Base-by-base conservation (phyloP, 2,329 filamentous ascomycete species). In the Scopulariopsis brevicaulis region DNA sequence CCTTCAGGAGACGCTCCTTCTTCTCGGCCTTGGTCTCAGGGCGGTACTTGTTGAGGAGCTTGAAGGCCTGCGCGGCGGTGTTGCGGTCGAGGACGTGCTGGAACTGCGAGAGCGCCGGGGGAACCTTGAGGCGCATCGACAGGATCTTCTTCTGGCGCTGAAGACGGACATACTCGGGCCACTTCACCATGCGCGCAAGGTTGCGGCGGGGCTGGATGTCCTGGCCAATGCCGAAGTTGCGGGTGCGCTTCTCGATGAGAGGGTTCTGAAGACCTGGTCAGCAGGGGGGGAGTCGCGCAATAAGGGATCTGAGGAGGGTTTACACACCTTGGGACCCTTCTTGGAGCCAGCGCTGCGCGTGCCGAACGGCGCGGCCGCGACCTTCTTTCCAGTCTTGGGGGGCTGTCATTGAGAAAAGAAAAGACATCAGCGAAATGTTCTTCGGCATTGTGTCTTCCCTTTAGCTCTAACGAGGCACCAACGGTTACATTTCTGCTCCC, bases 351-450 rank as follows among this genome's bases (percentile, higher is more conserved):
- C 90, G 86, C 95, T 96, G 73, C 86, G 84, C 82, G 92, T 86
- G 74, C 91, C 89, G 86, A 96, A 96, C 76, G 94, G 94, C 80
- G 94, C 91, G 75, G 94, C 82, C 71, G 94, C 94, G 79, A 90
- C 87, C 85, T 96, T 97, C 89, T 96, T 97, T 83, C 91, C 91
- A 73, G 82, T 75, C 83, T 97, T 99, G 75, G 93, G 89, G 88
- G 94, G 90, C 94, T 97, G 82, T 97, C 92, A 97, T 97, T 94
- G 93, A 97, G 93, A 90, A 95, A 92, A 94, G 89, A 96, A 60
- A 59, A 90, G 86, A 90, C 80, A 90, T 96, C 89, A 96, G 91
- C 87, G 78, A 83, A 78, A 81, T 75, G 73, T 81, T 89, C 87
- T 90, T 89, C 87, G 84, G 55, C 20, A 58, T 58, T 58, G 51